phyloP scores from a whole-genome alignment of 106 monocot species.

The Posidonia australis region DNA sequence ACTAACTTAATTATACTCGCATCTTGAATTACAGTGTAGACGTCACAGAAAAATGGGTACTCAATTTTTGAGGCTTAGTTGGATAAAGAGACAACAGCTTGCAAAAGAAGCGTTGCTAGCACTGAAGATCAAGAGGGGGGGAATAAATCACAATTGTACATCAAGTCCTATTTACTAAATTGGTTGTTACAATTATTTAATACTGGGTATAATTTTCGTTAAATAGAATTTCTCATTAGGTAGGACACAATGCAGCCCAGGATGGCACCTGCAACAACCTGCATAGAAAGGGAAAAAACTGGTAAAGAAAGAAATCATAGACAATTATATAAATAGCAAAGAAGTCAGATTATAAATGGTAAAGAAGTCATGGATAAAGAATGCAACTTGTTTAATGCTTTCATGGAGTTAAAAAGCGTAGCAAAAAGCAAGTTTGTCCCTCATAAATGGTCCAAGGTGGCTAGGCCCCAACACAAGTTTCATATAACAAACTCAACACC shows the following conservation, averaged over 20 bases:
- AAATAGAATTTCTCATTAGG: constrained; percentile 15
- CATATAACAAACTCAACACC: no score
- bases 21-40: neutral
- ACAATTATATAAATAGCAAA: neutral
- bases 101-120: neutral
- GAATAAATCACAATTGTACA: neutral
- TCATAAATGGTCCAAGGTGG: no score
- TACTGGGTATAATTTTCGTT: neutral
- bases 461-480: no score
- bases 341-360: neutral
- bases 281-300: neutral
- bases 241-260: constrained; percentile 20
- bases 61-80: neutral
- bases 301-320: neutral
- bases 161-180: neutral
- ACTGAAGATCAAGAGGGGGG: neutral
- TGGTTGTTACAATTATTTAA: neutral
- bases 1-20: no score
- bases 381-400: neutral
- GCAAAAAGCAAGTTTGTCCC: no score
- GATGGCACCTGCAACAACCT: constrained; percentile 20
- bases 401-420: no score
- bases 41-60: neutral
- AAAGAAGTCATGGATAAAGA: neutral
- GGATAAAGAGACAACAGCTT: neutral